Conservation (phyloP, 2,329 filamentous ascomycete species). For the Ophiocordyceps camponoti-saundersi region DNA sequence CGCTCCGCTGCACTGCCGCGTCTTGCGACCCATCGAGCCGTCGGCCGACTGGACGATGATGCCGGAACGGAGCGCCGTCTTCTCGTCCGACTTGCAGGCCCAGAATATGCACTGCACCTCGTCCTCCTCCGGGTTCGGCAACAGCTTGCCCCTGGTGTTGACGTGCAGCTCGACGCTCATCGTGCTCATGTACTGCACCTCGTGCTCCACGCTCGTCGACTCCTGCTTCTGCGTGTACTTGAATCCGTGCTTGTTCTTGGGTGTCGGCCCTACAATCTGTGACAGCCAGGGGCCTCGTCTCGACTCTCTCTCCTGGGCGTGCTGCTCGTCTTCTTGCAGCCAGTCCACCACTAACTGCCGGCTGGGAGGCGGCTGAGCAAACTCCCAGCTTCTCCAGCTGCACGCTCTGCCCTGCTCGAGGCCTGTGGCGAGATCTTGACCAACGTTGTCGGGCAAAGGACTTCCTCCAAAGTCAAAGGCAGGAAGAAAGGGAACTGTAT, state of each 20-base stretch:
- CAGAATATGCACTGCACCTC: conserved; percentile 82
- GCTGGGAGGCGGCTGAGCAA: conserved; percentile 53
- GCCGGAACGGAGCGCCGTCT: conserved; percentile 40
- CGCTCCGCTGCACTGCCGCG: conserved; percentile 42
- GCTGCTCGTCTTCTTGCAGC: conserved; percentile 29
- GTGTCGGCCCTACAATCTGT: conserved; percentile 80
- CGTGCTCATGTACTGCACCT: conserved; percentile 86
- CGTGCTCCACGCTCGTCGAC: conserved; percentile 62
- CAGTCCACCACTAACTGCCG: conserved; percentile 53
- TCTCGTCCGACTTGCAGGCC: conserved; percentile 64
- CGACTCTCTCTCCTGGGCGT: conserved; percentile 7
- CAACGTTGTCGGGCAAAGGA: conserved; percentile 30
- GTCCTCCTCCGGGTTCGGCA: conserved; percentile 82
- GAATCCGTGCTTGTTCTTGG: conserved; percentile 64
- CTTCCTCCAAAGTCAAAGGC: conserved; percentile 50
- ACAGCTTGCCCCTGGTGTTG: conserved; percentile 63
- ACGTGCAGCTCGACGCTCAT: conserved; percentile 91
- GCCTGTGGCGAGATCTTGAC: conserved; percentile 27
- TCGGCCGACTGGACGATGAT: conserved; percentile 55
- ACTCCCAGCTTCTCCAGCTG: conserved; percentile 52
- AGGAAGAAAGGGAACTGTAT: conserved; percentile 62
- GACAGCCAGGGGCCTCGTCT: conserved; percentile 36
- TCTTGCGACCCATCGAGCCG: conserved; percentile 36
- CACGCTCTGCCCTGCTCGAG: conserved; percentile 28
- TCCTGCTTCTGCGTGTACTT: conserved; percentile 68